Conservation (phyloP, 2,329 filamentous ascomycete genomes). For the Colletotrichum sp. region DNA sequence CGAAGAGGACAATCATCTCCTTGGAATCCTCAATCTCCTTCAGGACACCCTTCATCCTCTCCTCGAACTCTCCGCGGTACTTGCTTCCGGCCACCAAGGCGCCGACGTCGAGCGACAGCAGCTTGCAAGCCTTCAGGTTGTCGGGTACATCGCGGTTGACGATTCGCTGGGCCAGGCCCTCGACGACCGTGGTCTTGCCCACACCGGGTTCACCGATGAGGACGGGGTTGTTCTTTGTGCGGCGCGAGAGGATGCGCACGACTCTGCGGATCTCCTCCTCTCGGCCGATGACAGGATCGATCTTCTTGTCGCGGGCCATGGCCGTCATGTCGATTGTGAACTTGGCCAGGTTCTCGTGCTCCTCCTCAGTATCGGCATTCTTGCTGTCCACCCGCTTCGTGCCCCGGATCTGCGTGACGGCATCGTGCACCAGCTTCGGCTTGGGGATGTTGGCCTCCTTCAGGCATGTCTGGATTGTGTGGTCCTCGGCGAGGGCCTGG, state of each 20-base stretch:
- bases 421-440: conserved; percentile 85
- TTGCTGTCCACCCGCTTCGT: conserved; percentile 95
- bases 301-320: conserved; percentile 95
- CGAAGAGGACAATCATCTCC: conserved; percentile 96
- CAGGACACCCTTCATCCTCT: conserved; percentile 98
- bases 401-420: conserved; percentile 89
- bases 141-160: conserved; percentile 97
- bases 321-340: conserved; percentile 99
- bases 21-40: conserved; percentile 96
- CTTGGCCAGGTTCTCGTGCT: conserved; percentile 95
- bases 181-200: conserved; percentile 97
- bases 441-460: conserved; percentile 92
- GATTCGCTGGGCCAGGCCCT: conserved; percentile 93
- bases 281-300: conserved; percentile 95
- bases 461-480: conserved; percentile 73
- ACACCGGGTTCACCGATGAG: conserved; percentile 98
- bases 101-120: conserved; percentile 94
- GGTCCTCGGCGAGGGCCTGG: conserved; percentile 80
- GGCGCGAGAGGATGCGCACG: conserved; percentile 86
- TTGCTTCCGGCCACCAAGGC: conserved; percentile 96
- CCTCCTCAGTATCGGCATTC: conserved; percentile 89
- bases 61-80: conserved; percentile 97
- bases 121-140: conserved; percentile 90
- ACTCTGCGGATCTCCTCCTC: conserved; percentile 95
- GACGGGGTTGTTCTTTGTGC: conserved; percentile 98